These are phyloP conservation scores for Phytophthora pseudosyringae DNA, from an alignment of 352 stramenopile genomes.

Conservation along the genomic window DNA sequence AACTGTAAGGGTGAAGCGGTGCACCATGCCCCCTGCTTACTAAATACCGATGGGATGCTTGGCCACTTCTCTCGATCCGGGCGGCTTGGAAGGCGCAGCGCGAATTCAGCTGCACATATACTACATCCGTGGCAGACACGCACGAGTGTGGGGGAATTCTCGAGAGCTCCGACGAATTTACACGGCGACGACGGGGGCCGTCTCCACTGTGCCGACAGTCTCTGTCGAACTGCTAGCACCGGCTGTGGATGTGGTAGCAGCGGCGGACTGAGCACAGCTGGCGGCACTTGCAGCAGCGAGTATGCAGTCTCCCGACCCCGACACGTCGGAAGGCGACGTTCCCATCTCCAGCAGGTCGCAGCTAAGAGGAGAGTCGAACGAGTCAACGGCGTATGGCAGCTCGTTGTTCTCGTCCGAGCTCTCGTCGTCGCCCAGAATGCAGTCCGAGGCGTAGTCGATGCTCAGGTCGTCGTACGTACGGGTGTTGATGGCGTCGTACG, in stretches of 20 bases:
- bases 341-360: conserved; percentile 67
- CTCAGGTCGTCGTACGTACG: conserved; percentile 69
- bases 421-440: conserved; percentile 67
- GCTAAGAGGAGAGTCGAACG: conserved; percentile 57
- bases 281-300: conserved; percentile 42
- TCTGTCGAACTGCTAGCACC: conserved; percentile 28
- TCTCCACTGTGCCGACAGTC: conserved; percentile 16
- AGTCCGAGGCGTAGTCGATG: conserved; percentile 74
- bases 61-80: conserved; percentile 26
- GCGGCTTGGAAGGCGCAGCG: conserved; percentile 19
- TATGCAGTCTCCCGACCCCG: conserved; percentile 52
- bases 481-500: conserved; percentile 63
- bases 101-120: conserved; percentile 36
- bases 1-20: conserved; percentile 33
- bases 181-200: conserved; percentile 30
- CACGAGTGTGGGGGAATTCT: conserved; percentile 16
- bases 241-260: conserved; percentile 6
- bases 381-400: conserved; percentile 68
- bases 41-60: conserved; percentile 42
- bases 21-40: conserved; percentile 35
- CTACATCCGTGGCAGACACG: conserved; percentile 27
- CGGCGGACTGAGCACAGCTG: conserved; percentile 32
- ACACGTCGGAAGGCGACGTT: conserved; percentile 72
- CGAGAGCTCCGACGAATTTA: conserved; percentile 18
- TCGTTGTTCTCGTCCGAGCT: conserved; percentile 61